A percentile compares a stretch with the other conserved stretches of the same genome.
phyloP scores from a whole-genome alignment of 2,329 filamentous ascomycete genomes.

The Exophiala bonariae region DNA sequence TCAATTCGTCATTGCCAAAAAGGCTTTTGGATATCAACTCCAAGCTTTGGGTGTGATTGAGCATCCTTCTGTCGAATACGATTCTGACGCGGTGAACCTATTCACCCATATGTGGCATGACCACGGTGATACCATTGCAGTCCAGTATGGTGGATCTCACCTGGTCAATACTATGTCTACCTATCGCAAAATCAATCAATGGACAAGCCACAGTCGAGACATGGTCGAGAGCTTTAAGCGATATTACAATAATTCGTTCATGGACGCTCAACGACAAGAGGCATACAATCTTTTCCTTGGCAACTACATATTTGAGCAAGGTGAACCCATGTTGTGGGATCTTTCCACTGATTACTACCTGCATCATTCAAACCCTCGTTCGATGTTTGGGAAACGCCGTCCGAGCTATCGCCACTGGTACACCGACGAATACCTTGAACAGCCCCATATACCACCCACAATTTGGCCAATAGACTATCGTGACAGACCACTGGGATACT shows the following conservation, averaged over 20 bases:
- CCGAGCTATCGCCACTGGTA: conserved; percentile 89
- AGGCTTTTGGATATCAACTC: conserved; percentile 86
- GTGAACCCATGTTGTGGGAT: conserved; percentile 96
- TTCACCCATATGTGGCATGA: conserved; percentile 99
- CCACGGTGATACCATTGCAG: conserved; percentile 94
- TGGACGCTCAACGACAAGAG: conserved; percentile 96
- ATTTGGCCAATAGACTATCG: conserved; percentile 37
- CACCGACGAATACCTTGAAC: conserved; percentile 69
- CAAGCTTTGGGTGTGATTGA: conserved; percentile 86
- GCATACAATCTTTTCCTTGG: conserved; percentile 97
- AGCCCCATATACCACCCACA: conserved; percentile 57
- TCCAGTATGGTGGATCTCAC: conserved; percentile 96
- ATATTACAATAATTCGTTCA: conserved; percentile 98
- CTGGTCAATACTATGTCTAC: conserved; percentile 99
- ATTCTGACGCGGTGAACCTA: conserved; percentile 91
- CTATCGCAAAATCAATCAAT: conserved; percentile 98
- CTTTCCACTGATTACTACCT: conserved; percentile 93
- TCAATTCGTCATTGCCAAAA: conserved; percentile 95
- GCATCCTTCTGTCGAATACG: conserved; percentile 78
- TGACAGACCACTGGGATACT: conserved; percentile 57
- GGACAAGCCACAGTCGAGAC: conserved; percentile 94
- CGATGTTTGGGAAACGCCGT: conserved; percentile 63
- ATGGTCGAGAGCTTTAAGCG: conserved; percentile 99
- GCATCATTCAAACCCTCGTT: conserved; percentile 80
- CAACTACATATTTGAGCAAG: conserved; percentile 86